phyloP scores from a whole-genome alignment of 2,329 filamentous ascomycete species.

The Trichoderma sp. region DNA sequence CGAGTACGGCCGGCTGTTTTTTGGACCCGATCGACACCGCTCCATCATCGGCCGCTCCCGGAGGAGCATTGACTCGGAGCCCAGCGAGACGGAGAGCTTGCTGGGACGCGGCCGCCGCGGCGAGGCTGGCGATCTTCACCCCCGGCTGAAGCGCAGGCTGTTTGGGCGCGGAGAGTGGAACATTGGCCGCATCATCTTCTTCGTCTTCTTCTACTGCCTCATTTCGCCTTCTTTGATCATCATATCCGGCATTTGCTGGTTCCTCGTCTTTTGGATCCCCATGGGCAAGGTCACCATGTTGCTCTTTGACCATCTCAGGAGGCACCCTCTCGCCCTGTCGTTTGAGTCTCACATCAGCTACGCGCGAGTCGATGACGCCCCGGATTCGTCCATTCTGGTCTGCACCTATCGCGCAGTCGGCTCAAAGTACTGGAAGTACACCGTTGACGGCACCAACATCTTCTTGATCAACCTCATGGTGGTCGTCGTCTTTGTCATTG shows the following conservation, averaged over 20 bases:
- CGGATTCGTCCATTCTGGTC: slow-evolving; percentile 82
- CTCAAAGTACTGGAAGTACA: slow-evolving; percentile 98
- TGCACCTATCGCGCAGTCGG: slow-evolving; percentile 97
- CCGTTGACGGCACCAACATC: slow-evolving; percentile 96
- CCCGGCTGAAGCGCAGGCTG: slow-evolving; percentile 72
- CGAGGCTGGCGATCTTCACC: slow-evolving; percentile 45
- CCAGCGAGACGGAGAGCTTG: slow-evolving; percentile 86
- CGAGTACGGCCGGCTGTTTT: slow-evolving; percentile 93
- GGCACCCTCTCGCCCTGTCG: slow-evolving; percentile 87
- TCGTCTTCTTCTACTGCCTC: slow-evolving; percentile 91
- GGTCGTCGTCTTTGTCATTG: slow-evolving; percentile 90
- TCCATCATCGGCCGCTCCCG: slow-evolving; percentile 85
- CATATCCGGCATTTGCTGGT: slow-evolving; percentile 89
- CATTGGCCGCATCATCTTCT: slow-evolving; percentile 91
- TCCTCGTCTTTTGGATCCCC: slow-evolving; percentile 95
- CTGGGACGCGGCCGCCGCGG: slow-evolving; percentile 64
- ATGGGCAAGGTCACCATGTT: slow-evolving; percentile 96
- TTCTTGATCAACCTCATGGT: slow-evolving; percentile 97
- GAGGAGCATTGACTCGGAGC: slow-evolving; percentile 81
- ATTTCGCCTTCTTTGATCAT: slow-evolving; percentile 84
- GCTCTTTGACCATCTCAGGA: slow-evolving; percentile 85
- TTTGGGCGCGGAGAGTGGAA: slow-evolving; percentile 98
- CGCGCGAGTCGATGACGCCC: slow-evolving; percentile 68
- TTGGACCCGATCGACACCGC: slow-evolving; percentile 76
- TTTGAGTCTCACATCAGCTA: slow-evolving; percentile 86